Base-by-base conservation (phyloP, 768 basidiomycete genomes). In the Mycena galopus region DNA sequence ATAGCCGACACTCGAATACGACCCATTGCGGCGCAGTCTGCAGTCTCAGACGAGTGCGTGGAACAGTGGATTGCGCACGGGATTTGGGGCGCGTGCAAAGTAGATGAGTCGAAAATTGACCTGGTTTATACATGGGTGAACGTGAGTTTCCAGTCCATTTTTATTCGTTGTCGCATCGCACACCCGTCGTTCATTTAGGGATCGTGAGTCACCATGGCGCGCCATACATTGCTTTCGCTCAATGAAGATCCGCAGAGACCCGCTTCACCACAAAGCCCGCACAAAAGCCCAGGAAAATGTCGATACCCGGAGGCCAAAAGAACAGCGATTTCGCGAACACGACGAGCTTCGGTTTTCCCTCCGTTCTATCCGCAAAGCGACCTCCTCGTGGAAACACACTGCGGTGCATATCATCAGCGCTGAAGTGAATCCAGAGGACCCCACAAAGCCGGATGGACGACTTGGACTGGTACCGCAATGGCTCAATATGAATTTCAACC, bases 381-480 rank as follows among this genome's bases (percentile, higher is more conserved):
- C 78, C 63, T 63, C 77, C 9, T 53, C 68, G 1, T 78, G 74
- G 74, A 60, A 78, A 63, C 68, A 79, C 16, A 69, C 67, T 21
- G 73, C 71, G 47, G 79, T 81, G 69, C 79, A 80, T 74, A 62
- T 84, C 33, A 71, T 84, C 50, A 79, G 82, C 25, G 78, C 81
- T 53, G 82, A 82, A 62, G 79, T 82, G 29, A 70, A 73, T n/a
- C 64, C 79, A 27, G 78, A 78, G 11, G 71, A 76, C 42, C 60
- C 61, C 23, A 23, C 16, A 17, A 25, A 73, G 23, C 16, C 57
- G 11, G 37, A 69, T 6, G 71, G 78, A 72, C 65, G 82, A 27
- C 76, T 84, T 10, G 83, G 83, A 11, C 81, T 84, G 35, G 73
- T 83, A 8, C 85, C 85, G 14, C 84, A 82, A 61, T 86, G 84